Base-by-base conservation (phyloP, 2,329 filamentous ascomycete genomes). In the Purpureocillium takamizusanense region DNA sequence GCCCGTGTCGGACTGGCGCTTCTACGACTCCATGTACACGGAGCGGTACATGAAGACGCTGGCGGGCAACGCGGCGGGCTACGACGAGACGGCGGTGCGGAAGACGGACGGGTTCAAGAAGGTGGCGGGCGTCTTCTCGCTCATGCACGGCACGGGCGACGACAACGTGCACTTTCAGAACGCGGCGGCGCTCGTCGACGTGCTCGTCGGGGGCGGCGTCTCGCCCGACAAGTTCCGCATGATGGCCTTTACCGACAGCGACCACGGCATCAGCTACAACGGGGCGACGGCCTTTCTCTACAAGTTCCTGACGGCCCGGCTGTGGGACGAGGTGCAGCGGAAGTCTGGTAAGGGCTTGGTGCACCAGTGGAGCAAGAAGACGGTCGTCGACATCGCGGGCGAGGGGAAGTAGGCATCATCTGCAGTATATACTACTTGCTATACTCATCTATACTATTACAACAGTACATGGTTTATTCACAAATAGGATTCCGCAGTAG, bases 141-240 rank as follows among this genome's bases (percentile, higher is more conserved):
- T 85, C 32, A 69, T 79, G 43, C 81, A 85, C 50, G 81, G 80
- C 0, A 75, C 76, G 0, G 79, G 78, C 1, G 81, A 85, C 45
- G 81, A 84, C 48, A 85, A 85, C 37, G 81, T 84, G 12, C 81
- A 85, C 51, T 83, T 81, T 52, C 79, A 84, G 58, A 76, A 85
- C 44, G 51, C 72, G 0, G 79, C 78, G 0, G 76, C 72, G 1
- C 55, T 85, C 27, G 60, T 78, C 0, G 78, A 85, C 47, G 54
- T 78, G 16, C 57, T 85, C 0, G 74, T 83, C 25, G 69, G 70
- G 1, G 69, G 59, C 1, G 72, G 72, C 0, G 75, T 84, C 1
- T 67, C 70, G 1, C 75, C 78, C 0, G 62, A 70, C 41, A 77
- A 81, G 63, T 66, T 84, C 65, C 67, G 76, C 51, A 72, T 76